Conservation (phyloP, 2,329 filamentous ascomycete genomes). For the Nannizziopsis barbatae region DNA sequence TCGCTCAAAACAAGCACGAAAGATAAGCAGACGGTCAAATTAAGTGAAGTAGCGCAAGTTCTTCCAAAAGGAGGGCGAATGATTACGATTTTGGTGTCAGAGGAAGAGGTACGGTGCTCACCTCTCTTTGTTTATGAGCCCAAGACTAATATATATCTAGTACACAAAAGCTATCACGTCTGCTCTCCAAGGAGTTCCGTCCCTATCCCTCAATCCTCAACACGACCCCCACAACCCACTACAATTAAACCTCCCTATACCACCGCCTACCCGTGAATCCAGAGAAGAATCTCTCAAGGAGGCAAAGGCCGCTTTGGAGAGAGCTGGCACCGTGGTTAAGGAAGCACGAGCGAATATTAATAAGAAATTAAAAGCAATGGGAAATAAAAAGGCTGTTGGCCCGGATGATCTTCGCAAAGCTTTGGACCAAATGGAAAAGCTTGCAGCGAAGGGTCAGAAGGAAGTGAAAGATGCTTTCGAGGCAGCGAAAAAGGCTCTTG, state of each 20-base stretch:
- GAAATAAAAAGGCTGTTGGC: conserved; percentile 34
- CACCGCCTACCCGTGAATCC: conserved; percentile 39
- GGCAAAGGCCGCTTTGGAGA: conserved; percentile 36
- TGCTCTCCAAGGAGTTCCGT: conserved; percentile 33
- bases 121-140: background rate
- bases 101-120: conserved; percentile 46
- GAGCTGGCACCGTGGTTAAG: conserved; percentile 30
- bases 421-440: conserved; percentile 39
- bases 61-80: conserved; percentile 52
- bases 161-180: conserved; percentile 37
- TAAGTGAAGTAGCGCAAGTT: conserved; percentile 56
- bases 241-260: conserved; percentile 37
- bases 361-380: conserved; percentile 36
- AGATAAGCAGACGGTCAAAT: conserved; percentile 40
- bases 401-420: conserved; percentile 38
- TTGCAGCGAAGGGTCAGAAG: conserved; percentile 37
- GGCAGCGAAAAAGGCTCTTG: conserved; percentile 29
- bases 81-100: conserved; percentile 52
- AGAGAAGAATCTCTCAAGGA: conserved; percentile 31
- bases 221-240: conserved; percentile 34
- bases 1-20: conserved; percentile 43
- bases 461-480: conserved; percentile 38
- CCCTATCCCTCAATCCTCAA: conserved; percentile 35
- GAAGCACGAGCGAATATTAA: conserved; percentile 36
- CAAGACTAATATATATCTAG: conserved; percentile 19